Percentiles rank a stretch among this genome's conserved stretches.
These are phyloP conservation scores for Schizosaccharomyces octosporus DNA, from an alignment of 805 yeast genomes.

Conservation along the genomic window DNA sequence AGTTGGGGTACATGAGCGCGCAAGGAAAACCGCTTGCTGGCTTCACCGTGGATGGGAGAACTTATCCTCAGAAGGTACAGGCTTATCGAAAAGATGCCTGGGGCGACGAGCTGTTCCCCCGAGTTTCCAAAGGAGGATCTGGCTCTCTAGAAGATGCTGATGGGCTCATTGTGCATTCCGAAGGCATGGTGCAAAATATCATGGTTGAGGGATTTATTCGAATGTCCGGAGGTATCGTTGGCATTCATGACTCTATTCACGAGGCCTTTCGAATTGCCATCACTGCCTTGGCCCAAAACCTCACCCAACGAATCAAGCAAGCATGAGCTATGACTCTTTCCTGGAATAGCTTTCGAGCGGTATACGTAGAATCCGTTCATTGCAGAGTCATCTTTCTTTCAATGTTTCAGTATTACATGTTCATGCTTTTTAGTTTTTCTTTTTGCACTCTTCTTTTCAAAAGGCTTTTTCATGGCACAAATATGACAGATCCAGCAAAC, in stretches of 20 bases:
- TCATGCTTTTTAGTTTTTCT: no score
- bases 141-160: background rate
- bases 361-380: no score
- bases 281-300: background rate
- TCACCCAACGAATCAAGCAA: background rate
- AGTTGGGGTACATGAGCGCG: background rate
- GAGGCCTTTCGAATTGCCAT: background rate
- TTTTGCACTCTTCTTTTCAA: no score
- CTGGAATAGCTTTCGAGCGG: background rate
- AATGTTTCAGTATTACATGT: no score
- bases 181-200: background rate
- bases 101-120: background rate
- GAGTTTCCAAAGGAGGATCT: background rate
- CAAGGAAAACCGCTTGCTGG: slow-evolving; percentile 1
- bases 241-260: background rate
- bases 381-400: no score
- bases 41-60: background rate
- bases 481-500: no score
- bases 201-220: background rate
- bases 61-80: background rate
- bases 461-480: no score
- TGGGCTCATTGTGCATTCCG: background rate
- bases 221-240: background rate
- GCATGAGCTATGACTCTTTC: background rate
- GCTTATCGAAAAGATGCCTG: background rate